Conservation (phyloP, 805 yeast genomes). For the Kockiozyma suomiensis region DNA sequence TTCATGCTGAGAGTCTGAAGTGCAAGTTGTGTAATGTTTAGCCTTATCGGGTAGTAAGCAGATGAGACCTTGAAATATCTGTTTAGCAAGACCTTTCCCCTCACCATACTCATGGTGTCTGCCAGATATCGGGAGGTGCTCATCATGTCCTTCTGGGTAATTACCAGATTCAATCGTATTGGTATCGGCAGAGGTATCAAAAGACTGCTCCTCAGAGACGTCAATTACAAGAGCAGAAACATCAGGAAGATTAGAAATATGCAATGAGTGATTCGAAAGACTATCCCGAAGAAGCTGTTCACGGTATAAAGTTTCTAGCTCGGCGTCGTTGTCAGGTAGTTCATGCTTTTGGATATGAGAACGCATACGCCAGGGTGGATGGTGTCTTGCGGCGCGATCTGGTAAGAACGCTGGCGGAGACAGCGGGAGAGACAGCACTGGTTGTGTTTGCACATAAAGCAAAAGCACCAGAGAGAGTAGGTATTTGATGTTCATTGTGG, state of each 20-base stretch:
- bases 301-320: background rate
- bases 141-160: background rate
- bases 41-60: slow-evolving; percentile 19
- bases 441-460: too few species aligned
- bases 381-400: background rate
- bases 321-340: slow-evolving; percentile 6
- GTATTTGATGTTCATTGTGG: background rate
- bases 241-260: background rate
- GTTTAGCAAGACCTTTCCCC: slow-evolving; percentile 1
- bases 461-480: background rate
- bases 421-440: background rate
- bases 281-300: background rate
- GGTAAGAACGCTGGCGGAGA: background rate
- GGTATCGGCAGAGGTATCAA: background rate
- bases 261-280: background rate
- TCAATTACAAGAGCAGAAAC: background rate
- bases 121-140: too few species aligned
- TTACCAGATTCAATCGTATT: background rate
- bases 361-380: slow-evolving; percentile 2
- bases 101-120: background rate
- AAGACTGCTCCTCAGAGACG: background rate
- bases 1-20: background rate
- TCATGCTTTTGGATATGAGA: slow-evolving; percentile 11
- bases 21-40: slow-evolving; percentile 19
- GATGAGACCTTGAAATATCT: slow-evolving; percentile 16